Evolutionary conservation across 108 stramenopile species (phyloP), one percentile per base, ranked within the genome.

Genomic region (Poteriospumella lacustris): DNA sequence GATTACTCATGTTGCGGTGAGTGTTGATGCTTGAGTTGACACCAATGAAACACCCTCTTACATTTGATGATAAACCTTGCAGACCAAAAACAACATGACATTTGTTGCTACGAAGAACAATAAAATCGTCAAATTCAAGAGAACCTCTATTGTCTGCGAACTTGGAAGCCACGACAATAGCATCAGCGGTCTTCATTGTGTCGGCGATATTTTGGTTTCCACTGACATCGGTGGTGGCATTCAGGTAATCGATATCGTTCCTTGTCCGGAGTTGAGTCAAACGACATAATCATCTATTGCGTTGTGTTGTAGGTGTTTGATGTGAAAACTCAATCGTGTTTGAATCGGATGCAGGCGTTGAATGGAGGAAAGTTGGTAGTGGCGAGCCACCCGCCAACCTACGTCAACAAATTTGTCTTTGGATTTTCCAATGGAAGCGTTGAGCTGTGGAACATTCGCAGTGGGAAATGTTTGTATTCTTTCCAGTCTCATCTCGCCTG

Each of bases 381-480:
- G 3, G 41, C 36, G 42, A 34, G 9, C 24, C 70, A 73, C 36
- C 70, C 70, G 36, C 9, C 70, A 9, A 73, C 70, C 28, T 73
- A 73, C 47, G 3, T 73, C 70, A 73, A 73, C 36, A 73, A 73
- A 38, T 38, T 73, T 5, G 43, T 73, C 28, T 15, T 73, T 9
- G 41, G 70, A 5, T 73, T 73, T 42, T 5, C 3, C 5, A 38
- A 73, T 73, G 70, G 70, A 26, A 26, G 31, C 3, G 28, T 73
- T 5, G 70, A 73, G 31, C 41, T 73, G 41, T 73, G 70, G 70
- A 73, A 73, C 31, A 42, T 73, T 26, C 36, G 41, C 41, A 73
- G 5, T 26, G 3, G 36, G 41, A 26, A 15, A 26, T 42, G 26
- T 3, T 9, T 73, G 12, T 34, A 73, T 38, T 34, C 70, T 73